These are phyloP conservation scores for Penicillium sp. DNA, from an alignment of 2,329 filamentous ascomycete genomes.

Conservation along the genomic window DNA sequence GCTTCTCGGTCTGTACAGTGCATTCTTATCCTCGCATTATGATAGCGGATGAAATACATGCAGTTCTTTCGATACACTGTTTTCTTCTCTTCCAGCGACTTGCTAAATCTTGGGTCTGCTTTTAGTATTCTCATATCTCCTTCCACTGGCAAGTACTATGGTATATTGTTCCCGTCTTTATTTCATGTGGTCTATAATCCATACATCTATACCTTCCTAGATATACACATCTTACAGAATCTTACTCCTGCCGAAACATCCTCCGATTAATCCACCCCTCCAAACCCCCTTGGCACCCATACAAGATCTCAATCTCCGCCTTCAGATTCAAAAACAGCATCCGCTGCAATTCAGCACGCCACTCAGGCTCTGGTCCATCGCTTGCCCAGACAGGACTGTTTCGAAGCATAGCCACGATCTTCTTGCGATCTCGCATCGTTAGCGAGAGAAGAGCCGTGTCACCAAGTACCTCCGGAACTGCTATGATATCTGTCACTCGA, in stretches of 20 bases:
- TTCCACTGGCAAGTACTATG: background rate
- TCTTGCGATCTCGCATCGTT: constrained; percentile 55
- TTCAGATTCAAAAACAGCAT: constrained; percentile 65
- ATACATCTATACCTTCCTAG: background rate
- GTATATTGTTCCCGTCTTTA: background rate
- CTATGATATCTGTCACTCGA: constrained; percentile 40
- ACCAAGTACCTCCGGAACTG: constrained; percentile 25
- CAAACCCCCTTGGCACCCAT: constrained; percentile 44
- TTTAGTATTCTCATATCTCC: background rate
- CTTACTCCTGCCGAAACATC: constrained; percentile 28
- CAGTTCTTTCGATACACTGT: background rate
- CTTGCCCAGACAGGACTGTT: constrained; percentile 45
- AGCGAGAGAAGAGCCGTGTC: constrained; percentile 46
- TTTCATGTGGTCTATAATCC: background rate
- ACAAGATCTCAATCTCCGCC: constrained; percentile 60
- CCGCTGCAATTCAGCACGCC: constrained; percentile 55
- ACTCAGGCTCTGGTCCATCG: constrained; percentile 45
- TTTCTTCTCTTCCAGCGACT: background rate
- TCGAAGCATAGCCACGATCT: constrained; percentile 55
- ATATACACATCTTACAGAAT: background rate
- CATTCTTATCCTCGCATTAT: constrained; percentile 14
- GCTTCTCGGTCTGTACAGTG: constrained; percentile 16
- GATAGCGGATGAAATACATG: constrained; percentile 12
- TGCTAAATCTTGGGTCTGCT: background rate
- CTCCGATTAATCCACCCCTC: constrained; percentile 46